A percentile compares a stretch with the other conserved stretches of the same genome.
Conservation (phyloP, 2,329 filamentous ascomycete species). For the Penicillium concentricum region DNA sequence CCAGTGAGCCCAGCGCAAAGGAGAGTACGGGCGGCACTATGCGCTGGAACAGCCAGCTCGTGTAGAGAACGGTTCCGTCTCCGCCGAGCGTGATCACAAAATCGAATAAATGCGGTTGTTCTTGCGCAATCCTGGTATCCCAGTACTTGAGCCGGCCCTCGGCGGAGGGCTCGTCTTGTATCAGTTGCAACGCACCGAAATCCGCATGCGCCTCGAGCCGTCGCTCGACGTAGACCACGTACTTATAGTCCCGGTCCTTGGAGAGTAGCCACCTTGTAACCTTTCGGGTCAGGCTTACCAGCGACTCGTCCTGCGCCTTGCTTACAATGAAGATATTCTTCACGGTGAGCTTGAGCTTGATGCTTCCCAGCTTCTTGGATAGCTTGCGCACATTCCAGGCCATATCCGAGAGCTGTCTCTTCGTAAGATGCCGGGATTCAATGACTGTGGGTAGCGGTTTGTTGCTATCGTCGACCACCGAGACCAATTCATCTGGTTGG, state of each 20-base stretch:
- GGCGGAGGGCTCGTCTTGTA: constrained; percentile 59
- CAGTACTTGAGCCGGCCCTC: constrained; percentile 71
- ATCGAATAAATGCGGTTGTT: constrained; percentile 83
- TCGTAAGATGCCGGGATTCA: constrained; percentile 78
- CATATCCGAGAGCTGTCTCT: constrained; percentile 95
- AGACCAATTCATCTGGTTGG: constrained; percentile 21
- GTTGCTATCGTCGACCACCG: constrained; percentile 27
- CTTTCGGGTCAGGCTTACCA: constrained; percentile 75
- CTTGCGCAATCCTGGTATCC: constrained; percentile 74
- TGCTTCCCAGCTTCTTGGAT: constrained; percentile 78
- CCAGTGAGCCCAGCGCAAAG: constrained; percentile 86
- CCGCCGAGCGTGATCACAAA: constrained; percentile 90
- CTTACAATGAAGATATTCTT: constrained; percentile 83
- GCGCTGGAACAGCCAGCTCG: constrained; percentile 94
- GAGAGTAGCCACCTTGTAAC: constrained; percentile 78
- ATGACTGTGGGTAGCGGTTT: constrained; percentile 43
- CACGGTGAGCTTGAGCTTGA: constrained; percentile 78
- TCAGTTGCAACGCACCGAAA: constrained; percentile 70
- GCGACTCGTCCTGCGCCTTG: constrained; percentile 81
- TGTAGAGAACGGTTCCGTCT: constrained; percentile 95
- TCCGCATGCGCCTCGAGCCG: constrained; percentile 67
- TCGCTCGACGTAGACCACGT: constrained; percentile 79
- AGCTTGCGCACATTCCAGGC: constrained; percentile 91
- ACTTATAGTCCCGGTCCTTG: constrained; percentile 63
- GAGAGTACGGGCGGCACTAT: constrained; percentile 91